Conservation (phyloP, 2,329 filamentous ascomycete genomes). For the Ophiostoma sp. region DNA sequence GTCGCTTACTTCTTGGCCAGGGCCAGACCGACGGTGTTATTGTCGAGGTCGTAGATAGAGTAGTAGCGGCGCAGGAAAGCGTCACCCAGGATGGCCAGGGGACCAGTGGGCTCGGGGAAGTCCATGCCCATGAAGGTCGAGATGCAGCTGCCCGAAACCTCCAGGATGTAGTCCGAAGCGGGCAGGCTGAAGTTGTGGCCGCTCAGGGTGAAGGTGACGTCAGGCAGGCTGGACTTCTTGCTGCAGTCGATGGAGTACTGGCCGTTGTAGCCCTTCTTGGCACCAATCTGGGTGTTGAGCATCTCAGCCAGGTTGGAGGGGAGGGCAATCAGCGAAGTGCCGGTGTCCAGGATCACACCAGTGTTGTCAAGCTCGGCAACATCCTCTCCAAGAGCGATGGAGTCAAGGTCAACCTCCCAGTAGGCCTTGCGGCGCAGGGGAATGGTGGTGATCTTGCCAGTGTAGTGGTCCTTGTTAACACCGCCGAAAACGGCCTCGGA, state of each 20-base stretch:
- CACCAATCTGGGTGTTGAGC: slow-evolving; percentile 95
- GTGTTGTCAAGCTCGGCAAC: slow-evolving; percentile 89
- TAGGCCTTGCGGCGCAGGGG: slow-evolving; percentile 97
- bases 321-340: slow-evolving; percentile 95
- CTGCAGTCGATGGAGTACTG: slow-evolving; percentile 93
- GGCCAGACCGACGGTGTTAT: slow-evolving; percentile 84
- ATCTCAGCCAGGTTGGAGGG: slow-evolving; percentile 90
- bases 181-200: slow-evolving; percentile 92
- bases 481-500: slow-evolving; percentile 92
- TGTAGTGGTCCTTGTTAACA: slow-evolving; percentile 75
- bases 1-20: slow-evolving; percentile 62
- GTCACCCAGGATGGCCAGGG: slow-evolving; percentile 92
- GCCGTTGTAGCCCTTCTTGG: slow-evolving; percentile 96
- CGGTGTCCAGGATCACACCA: slow-evolving; percentile 96
- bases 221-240: slow-evolving; percentile 79
- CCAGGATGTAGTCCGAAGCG: slow-evolving; percentile 90
- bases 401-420: slow-evolving; percentile 97
- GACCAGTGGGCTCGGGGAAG: slow-evolving; percentile 81
- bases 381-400: slow-evolving; percentile 84
- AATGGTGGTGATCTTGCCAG: slow-evolving; percentile 86
- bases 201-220: slow-evolving; percentile 85
- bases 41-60: slow-evolving; percentile 94
- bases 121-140: slow-evolving; percentile 98
- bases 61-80: slow-evolving; percentile 84
- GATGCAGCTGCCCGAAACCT: slow-evolving; percentile 93